Evolutionary conservation across 202 grass and related monocot species (phyloP).

Genomic region (Eragrostis tef): DNA sequence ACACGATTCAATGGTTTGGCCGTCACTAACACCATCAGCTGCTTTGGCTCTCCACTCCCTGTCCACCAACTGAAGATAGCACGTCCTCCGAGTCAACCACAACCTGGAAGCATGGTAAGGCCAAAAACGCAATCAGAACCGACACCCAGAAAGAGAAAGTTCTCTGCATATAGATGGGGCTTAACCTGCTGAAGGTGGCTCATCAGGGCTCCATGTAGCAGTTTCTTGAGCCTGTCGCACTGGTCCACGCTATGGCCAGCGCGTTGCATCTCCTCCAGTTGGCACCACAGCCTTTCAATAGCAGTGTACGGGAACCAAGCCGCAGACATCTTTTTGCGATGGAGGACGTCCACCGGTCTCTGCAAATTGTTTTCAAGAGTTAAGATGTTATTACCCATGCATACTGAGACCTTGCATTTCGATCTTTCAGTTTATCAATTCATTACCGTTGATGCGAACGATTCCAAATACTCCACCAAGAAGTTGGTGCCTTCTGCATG

Average conservation of each 20-base stretch:
- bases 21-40: constrained; percentile 9
- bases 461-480: constrained; percentile 82
- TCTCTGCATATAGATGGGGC: background rate
- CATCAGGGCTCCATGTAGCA: constrained; percentile 68
- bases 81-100: constrained; percentile 81
- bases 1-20: constrained; percentile 28
- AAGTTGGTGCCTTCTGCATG: constrained; percentile 81
- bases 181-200: constrained; percentile 75
- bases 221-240: constrained; percentile 69
- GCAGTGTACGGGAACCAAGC: constrained; percentile 77
- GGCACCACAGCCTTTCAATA: constrained; percentile 75
- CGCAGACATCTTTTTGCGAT: constrained; percentile 84
- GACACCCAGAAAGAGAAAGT: background rate
- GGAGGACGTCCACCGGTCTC: constrained; percentile 70
- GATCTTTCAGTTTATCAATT: constrained; percentile 9
- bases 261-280: constrained; percentile 73
- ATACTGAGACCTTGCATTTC: too few species aligned
- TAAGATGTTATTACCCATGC: constrained; percentile 9
- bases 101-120: constrained; percentile 50
- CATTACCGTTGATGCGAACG: constrained; percentile 71
- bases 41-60: constrained; percentile 44
- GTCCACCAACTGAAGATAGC: constrained; percentile 54
- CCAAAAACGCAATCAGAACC: background rate
- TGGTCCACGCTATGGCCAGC: constrained; percentile 72
- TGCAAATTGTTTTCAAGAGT: constrained; percentile 46